Evolutionary conservation across 768 basidiomycete species (phyloP).

Genomic region (Rhizopogon sp.): DNA sequence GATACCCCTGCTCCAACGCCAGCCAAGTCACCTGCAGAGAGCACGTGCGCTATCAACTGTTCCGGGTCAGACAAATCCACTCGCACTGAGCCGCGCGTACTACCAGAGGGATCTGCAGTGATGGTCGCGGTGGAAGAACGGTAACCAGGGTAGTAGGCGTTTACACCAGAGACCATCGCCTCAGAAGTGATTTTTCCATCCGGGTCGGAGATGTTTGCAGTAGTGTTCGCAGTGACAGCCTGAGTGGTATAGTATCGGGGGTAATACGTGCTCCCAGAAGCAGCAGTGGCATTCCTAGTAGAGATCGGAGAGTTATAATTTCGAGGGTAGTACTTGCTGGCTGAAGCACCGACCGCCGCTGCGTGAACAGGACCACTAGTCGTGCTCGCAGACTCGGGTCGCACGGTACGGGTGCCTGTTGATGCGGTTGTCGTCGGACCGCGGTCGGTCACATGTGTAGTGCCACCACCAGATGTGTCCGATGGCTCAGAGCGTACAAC

Average conservation of each 20-base stretch:
- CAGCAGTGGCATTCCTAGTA: no score
- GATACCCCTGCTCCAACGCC: neutral
- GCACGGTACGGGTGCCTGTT: neutral
- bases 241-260: neutral
- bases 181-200: neutral
- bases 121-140: neutral
- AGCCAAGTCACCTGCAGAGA: neutral
- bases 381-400: neutral
- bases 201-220: neutral
- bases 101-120: neutral
- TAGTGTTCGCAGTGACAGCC: no score
- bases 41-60: no score
- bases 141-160: neutral
- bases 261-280: neutral
- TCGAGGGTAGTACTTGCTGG: neutral
- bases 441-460: neutral
- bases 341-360: neutral
- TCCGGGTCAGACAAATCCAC: neutral
- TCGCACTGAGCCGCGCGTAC: no score
- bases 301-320: no score
- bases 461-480: neutral
- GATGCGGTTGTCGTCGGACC: neutral
- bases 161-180: neutral
- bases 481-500: neutral
- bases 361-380: neutral